Percentiles rank a stretch among this genome's conserved stretches.
Evolutionary conservation across 2,329 filamentous ascomycete genomes (phyloP).

Genomic region (Xylaria sp.): DNA sequence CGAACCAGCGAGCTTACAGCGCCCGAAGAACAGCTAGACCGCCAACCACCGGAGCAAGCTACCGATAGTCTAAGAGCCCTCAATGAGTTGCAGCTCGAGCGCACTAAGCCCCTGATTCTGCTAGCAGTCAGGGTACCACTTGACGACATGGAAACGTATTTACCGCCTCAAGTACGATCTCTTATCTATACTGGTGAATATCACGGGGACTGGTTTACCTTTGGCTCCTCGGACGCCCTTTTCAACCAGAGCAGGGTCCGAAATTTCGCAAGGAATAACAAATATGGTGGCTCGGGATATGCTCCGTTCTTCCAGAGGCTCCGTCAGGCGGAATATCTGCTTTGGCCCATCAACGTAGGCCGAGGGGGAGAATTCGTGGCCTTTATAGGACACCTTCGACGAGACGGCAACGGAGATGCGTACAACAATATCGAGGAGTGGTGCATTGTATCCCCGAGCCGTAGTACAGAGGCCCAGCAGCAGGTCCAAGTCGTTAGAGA

Average conservation of each 20-base stretch:
- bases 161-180: conserved; percentile 7
- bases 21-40: neutral
- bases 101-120: neutral
- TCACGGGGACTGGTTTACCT: neutral
- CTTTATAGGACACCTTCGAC: conserved; percentile 16
- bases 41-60: conserved; percentile 1
- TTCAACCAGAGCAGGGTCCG: conserved; percentile 7
- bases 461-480: neutral
- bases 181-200: conserved; percentile 13
- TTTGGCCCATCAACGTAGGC: conserved; percentile 19
- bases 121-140: conserved; percentile 19
- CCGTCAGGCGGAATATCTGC: conserved; percentile 15
- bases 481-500: conserved; percentile 7
- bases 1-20: neutral
- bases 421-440: conserved; percentile 14
- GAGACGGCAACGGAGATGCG: neutral
- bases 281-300: neutral
- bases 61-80: conserved; percentile 16
- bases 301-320: conserved; percentile 16
- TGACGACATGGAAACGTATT: conserved; percentile 11
- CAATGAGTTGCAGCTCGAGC: conserved; percentile 15
- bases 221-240: conserved; percentile 6
- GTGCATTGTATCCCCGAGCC: conserved; percentile 12
- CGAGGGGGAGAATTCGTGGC: conserved; percentile 14
- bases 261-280: neutral